Evolutionary conservation across 352 stramenopile species (phyloP).

Genomic region (Pythium brassicae): DNA sequence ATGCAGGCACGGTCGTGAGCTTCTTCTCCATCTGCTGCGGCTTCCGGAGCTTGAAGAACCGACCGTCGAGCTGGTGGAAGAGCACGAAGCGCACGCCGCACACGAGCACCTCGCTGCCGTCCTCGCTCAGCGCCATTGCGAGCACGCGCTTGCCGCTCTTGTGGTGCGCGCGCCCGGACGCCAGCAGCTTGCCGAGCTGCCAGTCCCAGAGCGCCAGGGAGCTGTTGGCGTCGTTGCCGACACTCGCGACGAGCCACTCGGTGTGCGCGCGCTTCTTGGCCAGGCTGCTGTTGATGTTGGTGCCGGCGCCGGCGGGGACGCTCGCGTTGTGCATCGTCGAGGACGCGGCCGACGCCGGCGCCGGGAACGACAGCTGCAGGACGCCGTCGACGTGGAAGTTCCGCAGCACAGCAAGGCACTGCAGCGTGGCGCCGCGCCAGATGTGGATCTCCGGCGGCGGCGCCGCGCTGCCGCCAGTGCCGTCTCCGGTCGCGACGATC

Average conservation of each 20-base stretch:
- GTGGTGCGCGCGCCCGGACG: conserved; percentile 42
- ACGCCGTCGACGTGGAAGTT: conserved; percentile 63
- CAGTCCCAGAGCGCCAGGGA: conserved; percentile 84
- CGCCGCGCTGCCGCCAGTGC: conserved; percentile 5
- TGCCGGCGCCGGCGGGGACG: conserved; percentile 17
- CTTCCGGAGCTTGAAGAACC: conserved; percentile 71
- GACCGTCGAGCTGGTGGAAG: conserved; percentile 49
- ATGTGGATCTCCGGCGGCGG: conserved; percentile 55
- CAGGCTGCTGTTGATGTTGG: conserved; percentile 34
- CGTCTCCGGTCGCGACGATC: conserved; percentile 63
- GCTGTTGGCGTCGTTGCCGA: conserved; percentile 51
- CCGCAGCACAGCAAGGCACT: conserved; percentile 64
- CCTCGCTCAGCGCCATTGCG: conserved; percentile 60
- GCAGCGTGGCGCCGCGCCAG: conserved; percentile 54
- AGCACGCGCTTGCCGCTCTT: conserved; percentile 36
- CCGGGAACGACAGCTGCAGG: conserved; percentile 48
- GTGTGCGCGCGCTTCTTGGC: conserved; percentile 57
- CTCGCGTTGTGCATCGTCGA: conserved; percentile 30
- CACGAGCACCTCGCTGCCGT: conserved; percentile 64
- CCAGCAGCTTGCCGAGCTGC: conserved; percentile 52
- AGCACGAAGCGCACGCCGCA: conserved; percentile 57
- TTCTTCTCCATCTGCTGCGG: conserved; percentile 32
- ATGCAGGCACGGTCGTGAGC: conserved; percentile 43
- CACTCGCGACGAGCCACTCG: conserved; percentile 50
- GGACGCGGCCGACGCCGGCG: conserved; percentile 38